Evolutionary conservation across 1,284 basidiomycete genomes (phyloP).

Genomic region (Porphyrellus sp.): DNA sequence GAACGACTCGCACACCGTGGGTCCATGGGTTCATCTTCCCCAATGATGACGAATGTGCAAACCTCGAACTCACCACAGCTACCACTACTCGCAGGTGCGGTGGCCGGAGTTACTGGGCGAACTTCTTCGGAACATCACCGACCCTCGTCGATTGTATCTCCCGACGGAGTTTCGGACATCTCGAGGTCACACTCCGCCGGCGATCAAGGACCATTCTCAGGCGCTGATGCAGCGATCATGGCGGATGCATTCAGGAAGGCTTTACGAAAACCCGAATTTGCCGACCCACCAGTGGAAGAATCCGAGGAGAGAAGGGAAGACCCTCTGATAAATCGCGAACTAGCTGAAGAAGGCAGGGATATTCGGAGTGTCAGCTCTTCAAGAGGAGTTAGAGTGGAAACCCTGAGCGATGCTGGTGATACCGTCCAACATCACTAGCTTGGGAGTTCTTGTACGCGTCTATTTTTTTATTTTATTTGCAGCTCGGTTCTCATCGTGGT

Average conservation of each 20-base stretch:
- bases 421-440: conserved; percentile 48
- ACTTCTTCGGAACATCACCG: conserved; percentile 33
- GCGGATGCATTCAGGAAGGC: conserved; percentile 83
- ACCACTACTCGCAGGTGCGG: conserved; percentile 46
- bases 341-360: conserved; percentile 80
- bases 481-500: conserved; percentile 34
- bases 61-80: conserved; percentile 46
- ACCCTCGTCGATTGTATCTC: conserved; percentile 48
- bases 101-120: conserved; percentile 34
- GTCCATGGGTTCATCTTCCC: conserved; percentile 73
- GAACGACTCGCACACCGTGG: conserved; percentile 55
- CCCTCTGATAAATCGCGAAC: conserved; percentile 58
- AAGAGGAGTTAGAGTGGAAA: conserved; percentile 73
- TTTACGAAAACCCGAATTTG: conserved; percentile 80
- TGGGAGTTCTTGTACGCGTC: conserved; percentile 34
- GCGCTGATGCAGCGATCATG: conserved; percentile 83
- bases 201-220: conserved; percentile 67
- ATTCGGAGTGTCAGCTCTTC: conserved; percentile 76
- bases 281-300: conserved; percentile 62
- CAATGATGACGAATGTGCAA: conserved; percentile 68
- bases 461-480: conserved; percentile 34
- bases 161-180: conserved; percentile 65
- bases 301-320: conserved; percentile 47
- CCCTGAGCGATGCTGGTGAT: conserved; percentile 55
- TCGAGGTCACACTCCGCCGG: conserved; percentile 57